A percentile compares a stretch with the other conserved stretches of the same genome.
phyloP scores from a whole-genome alignment of 2,329 filamentous ascomycete species.

The Fonsecaea multimorphosa region DNA sequence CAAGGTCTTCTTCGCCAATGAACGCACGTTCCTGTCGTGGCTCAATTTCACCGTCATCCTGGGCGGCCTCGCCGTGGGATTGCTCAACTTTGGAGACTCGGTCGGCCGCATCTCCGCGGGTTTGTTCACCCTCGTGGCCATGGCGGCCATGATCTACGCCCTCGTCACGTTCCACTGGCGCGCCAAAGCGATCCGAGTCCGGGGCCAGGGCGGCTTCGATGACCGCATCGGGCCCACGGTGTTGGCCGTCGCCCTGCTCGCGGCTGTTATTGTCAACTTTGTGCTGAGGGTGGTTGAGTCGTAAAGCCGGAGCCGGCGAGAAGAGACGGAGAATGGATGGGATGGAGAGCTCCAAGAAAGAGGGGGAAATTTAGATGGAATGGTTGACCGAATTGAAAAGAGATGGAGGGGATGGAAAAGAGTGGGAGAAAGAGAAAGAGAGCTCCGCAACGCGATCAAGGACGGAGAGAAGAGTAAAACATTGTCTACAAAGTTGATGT shows the following conservation, averaged over 20 bases:
- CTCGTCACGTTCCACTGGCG: slow-evolving; percentile 96
- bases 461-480: not conserved
- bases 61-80: slow-evolving; percentile 91
- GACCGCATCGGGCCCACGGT: slow-evolving; percentile 94
- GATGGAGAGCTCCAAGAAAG: not conserved
- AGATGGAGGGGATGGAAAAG: not conserved
- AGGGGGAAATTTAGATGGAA: not conserved
- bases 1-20: slow-evolving; percentile 99
- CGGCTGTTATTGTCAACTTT: slow-evolving; percentile 96
- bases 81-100: slow-evolving; percentile 96
- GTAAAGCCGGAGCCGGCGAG: not conserved
- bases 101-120: slow-evolving; percentile 93
- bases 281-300: slow-evolving; percentile 64
- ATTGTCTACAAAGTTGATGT: not conserved
- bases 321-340: not conserved
- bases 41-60: slow-evolving; percentile 99
- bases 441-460: not conserved
- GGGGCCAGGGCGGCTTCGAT: slow-evolving; percentile 94
- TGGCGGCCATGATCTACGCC: slow-evolving; percentile 95
- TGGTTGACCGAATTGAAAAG: not conserved
- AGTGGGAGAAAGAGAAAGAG: not conserved
- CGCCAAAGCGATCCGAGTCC: slow-evolving; percentile 85
- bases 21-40: slow-evolving; percentile 98
- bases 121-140: slow-evolving; percentile 90
- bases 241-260: slow-evolving; percentile 80